A percentile compares a stretch with the other conserved stretches of the same genome.
phyloP scores from a whole-genome alignment of 208 protist genomes.

The Trypanosoma melophagium region DNA sequence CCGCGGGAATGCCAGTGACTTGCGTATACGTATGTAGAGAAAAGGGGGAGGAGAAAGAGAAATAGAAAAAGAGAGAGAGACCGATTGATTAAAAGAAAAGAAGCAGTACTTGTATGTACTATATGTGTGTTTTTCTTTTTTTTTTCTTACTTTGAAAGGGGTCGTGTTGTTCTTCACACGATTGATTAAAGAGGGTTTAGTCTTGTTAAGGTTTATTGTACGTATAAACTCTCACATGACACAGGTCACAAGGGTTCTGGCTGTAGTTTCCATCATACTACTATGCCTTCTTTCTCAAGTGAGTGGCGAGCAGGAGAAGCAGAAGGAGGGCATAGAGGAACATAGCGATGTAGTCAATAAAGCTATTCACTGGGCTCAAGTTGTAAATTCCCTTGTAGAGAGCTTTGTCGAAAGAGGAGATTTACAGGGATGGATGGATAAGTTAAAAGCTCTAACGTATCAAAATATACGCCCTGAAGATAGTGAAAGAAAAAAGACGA shows the following conservation, averaged over 20 bases:
- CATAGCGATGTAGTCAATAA: background rate
- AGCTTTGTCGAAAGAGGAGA: background rate
- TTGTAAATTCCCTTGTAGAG: constrained; percentile 12
- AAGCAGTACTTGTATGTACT: no score
- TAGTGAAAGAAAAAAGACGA: background rate
- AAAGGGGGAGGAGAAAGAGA: no score
- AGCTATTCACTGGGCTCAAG: constrained; percentile 6
- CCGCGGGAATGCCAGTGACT: no score
- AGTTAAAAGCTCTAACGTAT: background rate
- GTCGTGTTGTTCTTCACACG: background rate
- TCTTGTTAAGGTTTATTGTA: no score
- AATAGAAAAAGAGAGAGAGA: no score
- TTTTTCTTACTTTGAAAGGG: background rate
- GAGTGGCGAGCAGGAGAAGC: background rate
- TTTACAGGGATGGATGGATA: background rate
- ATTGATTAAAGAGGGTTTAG: background rate
- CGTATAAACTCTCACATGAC: no score
- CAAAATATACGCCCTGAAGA: background rate
- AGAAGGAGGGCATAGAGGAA: background rate
- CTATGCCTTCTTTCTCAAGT: background rate
- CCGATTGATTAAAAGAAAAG: no score
- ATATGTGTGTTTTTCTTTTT: no score
- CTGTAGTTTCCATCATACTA: background rate
- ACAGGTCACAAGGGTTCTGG: no score
- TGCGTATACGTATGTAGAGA: no score